Percentiles rank a stretch among this genome's conserved stretches.
phyloP scores from a whole-genome alignment of 345 rosid genomes.

The Hibiscus syriacus region DNA sequence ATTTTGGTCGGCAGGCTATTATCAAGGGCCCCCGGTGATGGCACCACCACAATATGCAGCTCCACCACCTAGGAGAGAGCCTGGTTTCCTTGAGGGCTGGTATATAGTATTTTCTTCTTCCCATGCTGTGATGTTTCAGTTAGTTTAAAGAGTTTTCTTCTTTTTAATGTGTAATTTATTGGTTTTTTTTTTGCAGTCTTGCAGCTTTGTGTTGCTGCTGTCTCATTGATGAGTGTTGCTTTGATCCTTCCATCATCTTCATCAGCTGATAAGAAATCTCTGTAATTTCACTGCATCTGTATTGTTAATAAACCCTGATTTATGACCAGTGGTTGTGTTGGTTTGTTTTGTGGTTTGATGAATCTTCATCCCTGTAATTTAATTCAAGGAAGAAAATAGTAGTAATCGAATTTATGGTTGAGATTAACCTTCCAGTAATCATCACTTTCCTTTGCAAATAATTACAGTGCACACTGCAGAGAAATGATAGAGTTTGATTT shows the following conservation, averaged over 20 bases:
- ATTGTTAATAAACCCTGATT: too few relatives aligned
- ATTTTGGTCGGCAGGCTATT: slow-evolving; percentile 28
- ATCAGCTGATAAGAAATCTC: slow-evolving; percentile 2
- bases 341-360: neutral
- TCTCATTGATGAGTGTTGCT: slow-evolving; percentile 71
- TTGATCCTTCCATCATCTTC: slow-evolving; percentile 51
- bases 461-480: neutral
- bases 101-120: slow-evolving; percentile 15
- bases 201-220: slow-evolving; percentile 69
- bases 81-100: slow-evolving; percentile 59
- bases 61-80: slow-evolving; percentile 35
- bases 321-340: neutral
- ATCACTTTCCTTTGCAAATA: neutral
- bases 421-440: neutral
- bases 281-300: neutral
- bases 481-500: neutral
- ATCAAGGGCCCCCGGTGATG: slow-evolving; percentile 62
- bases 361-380: neutral
- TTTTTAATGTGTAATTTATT: neutral
- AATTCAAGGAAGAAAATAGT: neutral
- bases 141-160: neutral
- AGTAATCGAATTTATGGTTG: neutral
- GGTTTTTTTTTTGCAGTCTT: slow-evolving; percentile 30
- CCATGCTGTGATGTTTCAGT: neutral
- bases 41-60: slow-evolving; percentile 54